These are phyloP conservation scores for Pleoardoris graminearum DNA, from an alignment of 2,329 filamentous ascomycete species.

Conservation along the genomic window DNA sequence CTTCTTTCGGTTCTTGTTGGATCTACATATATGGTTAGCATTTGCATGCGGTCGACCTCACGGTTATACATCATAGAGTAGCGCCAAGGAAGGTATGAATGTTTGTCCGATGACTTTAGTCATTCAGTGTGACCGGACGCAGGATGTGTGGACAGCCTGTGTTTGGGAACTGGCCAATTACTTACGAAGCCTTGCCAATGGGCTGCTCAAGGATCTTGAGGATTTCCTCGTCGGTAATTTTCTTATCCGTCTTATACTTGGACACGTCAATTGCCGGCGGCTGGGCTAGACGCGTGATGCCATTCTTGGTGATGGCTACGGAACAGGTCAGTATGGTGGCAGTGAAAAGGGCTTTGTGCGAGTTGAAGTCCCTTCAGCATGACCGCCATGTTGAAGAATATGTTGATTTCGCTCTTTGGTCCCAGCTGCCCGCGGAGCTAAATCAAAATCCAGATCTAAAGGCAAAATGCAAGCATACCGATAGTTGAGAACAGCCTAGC, in stretches of 20 bases:
- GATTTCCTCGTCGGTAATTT: conserved; percentile 94
- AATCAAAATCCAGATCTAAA: background rate
- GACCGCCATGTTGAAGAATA: no score
- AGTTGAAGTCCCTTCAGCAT: no score
- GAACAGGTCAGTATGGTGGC: background rate
- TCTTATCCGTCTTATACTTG: conserved; percentile 94
- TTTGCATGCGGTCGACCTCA: background rate
- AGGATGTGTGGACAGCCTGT: background rate
- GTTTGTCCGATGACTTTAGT: no score
- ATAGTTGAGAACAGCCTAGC: conserved; percentile 87
- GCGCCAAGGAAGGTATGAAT: background rate
- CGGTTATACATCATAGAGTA: background rate
- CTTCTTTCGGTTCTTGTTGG: conserved; percentile 81
- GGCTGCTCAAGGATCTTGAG: conserved; percentile 93
- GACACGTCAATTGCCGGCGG: conserved; percentile 75
- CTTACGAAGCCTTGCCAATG: conserved; percentile 60
- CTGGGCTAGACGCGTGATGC: conserved; percentile 80
- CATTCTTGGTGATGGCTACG: conserved; percentile 95
- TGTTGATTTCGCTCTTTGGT: no score
- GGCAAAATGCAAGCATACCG: conserved; percentile 66
- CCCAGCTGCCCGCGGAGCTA: no score
- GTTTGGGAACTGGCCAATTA: background rate
- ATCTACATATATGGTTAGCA: background rate
- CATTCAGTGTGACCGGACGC: background rate
- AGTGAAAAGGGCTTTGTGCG: background rate